These are phyloP conservation scores for Aspergillus fructus DNA, from an alignment of 2,329 filamentous ascomycete species.

Conservation along the genomic window DNA sequence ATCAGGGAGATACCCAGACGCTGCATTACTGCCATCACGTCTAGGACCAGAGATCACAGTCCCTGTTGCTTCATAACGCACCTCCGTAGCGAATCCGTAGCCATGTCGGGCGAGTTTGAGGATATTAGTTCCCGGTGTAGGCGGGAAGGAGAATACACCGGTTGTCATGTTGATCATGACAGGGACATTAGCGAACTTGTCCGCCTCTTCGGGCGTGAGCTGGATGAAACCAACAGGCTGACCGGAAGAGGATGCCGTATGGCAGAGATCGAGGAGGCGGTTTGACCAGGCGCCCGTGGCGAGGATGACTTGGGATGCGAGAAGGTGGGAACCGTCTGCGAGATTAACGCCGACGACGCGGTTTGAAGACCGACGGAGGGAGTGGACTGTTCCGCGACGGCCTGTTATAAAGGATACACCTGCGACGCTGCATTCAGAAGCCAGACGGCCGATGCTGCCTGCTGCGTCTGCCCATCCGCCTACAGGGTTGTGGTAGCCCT, in stretches of 20 bases:
- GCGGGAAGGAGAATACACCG: conserved; percentile 53
- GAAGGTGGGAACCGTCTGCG: conserved; percentile 46
- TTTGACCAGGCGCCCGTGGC: conserved; percentile 84
- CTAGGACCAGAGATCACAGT: conserved; percentile 33
- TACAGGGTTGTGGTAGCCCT: conserved; percentile 58
- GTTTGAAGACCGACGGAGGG: conserved; percentile 26
- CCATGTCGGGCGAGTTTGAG: conserved; percentile 67
- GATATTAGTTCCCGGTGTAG: conserved; percentile 43
- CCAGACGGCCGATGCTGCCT: conserved; percentile 43
- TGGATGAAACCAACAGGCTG: conserved; percentile 75
- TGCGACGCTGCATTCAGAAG: conserved; percentile 24
- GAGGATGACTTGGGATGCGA: conserved; percentile 70
- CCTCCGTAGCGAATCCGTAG: conserved; percentile 55
- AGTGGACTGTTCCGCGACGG: conserved; percentile 26
- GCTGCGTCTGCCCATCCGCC: conserved; percentile 82
- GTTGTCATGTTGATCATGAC: conserved; percentile 50
- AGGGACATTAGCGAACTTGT: conserved; percentile 60
- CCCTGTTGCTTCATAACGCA: conserved; percentile 20
- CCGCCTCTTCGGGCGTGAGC: conserved; percentile 67
- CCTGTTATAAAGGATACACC: conserved; percentile 49
- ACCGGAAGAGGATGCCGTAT: conserved; percentile 72
- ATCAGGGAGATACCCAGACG: conserved; percentile 33
- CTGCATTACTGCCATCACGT: conserved; percentile 39
- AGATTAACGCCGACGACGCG: conserved; percentile 60
- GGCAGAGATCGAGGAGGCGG: conserved; percentile 69